These are phyloP conservation scores for Globisporangium parvum DNA, from an alignment of 352 stramenopile species.

Conservation along the genomic window DNA sequence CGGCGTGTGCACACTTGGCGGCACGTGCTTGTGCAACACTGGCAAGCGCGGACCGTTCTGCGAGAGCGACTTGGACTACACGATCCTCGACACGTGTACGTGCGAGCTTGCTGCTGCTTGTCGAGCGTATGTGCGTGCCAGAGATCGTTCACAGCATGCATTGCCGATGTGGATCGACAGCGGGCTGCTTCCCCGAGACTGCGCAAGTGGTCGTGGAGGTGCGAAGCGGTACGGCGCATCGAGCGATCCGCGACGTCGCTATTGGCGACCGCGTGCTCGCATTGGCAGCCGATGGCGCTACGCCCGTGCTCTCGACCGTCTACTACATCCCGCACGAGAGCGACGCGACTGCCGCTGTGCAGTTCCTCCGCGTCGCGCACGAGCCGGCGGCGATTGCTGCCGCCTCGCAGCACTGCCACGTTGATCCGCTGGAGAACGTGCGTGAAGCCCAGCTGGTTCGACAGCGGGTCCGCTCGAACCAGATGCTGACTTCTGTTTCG, in stretches of 20 bases:
- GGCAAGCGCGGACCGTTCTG: slow-evolving; percentile 56
- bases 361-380: slow-evolving; percentile 31
- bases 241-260: slow-evolving; percentile 15
- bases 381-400: slow-evolving; percentile 10
- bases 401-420: neutral
- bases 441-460: neutral
- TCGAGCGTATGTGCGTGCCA: neutral
- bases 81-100: slow-evolving; percentile 38
- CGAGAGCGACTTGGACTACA: slow-evolving; percentile 40
- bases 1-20: slow-evolving; percentile 57
- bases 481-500: neutral
- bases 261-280: slow-evolving; percentile 51
- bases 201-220: slow-evolving; percentile 26
- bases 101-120: neutral
- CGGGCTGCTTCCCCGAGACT: slow-evolving; percentile 54
- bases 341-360: slow-evolving; percentile 2
- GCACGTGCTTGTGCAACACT: slow-evolving; percentile 57
- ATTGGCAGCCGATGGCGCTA: slow-evolving; percentile 27
- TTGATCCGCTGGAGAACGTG: neutral
- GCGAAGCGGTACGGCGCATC: slow-evolving; percentile 18
- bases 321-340: slow-evolving; percentile 67
- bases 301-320: slow-evolving; percentile 35
- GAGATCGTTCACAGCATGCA: no score
- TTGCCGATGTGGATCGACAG: slow-evolving; percentile 13
- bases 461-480: neutral